Evolutionary conservation across 768 basidiomycete species (phyloP), one percentile per base, ranked within the genome.

Genomic region (Mycena capillaripes): DNA sequence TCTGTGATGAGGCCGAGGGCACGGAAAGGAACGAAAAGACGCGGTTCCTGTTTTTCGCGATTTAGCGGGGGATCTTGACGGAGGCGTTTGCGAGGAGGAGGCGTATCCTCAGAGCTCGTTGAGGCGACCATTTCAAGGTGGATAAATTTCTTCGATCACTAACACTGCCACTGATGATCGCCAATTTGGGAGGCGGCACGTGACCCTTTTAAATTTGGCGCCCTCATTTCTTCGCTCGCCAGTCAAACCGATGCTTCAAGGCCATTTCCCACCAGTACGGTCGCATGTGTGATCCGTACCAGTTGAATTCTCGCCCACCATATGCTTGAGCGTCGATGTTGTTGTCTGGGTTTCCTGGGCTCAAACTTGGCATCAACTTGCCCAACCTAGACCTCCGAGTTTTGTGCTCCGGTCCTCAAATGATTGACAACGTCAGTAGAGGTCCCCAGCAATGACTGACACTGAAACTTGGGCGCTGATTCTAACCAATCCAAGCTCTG

Each of bases 1-100:
- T 97, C 97, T 52, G 97, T 96, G 77, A 99, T 89, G 68, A 96
- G 89, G 30, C 98, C 97, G n/a, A 99, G 89, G 9, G 97, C 97
- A 70, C 98, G 90, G 79, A 99, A 99, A 4, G 98, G 97, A 6
- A 93, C 95, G 79, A 97, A 99, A 48, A 99, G 83, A 52, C 87
- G 85, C 0, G 84, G 85, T 76, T 85, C 84, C 62, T 81, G 83
- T 30, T 69, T 73, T 40, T 74, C 75, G 40, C 66, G 71, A 46
- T 63, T 72, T 38, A 74, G 70, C 30, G 76, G 63, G 29, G 69
- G 69, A 50, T 83, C 82, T 74, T 86, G 84, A 38, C 88, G 84
- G 21, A 84, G 82, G 34, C 86, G 84, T 80, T 91, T 91, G 71
- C 88, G 84, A 32, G 89, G 89, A n/a, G 87, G 88, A 25, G 80